These are phyloP conservation scores for Rosa multiflora DNA, from an alignment of 306 rosid genomes.

Conservation along the genomic window DNA sequence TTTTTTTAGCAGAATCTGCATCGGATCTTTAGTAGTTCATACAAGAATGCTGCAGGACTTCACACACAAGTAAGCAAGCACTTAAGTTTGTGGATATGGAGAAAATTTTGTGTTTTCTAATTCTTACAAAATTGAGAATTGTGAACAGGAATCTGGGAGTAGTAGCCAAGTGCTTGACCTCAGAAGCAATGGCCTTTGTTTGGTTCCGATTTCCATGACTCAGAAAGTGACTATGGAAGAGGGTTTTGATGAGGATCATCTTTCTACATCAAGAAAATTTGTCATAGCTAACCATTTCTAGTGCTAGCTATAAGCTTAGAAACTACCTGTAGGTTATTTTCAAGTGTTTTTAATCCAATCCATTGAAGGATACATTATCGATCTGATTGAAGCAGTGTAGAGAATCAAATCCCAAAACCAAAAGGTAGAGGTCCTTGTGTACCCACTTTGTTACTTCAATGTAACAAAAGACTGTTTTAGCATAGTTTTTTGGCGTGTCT, in stretches of 20 bases:
- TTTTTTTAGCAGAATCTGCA: constrained; percentile 30
- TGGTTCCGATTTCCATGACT: constrained; percentile 41
- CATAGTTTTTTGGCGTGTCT: too few species aligned
- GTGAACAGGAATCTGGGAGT: constrained; percentile 31
- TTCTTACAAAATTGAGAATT: constrained; percentile 1
- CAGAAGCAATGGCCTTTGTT: constrained; percentile 47
- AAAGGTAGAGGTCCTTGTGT: background rate
- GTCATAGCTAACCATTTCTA: constrained; percentile 17
- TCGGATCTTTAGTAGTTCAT: constrained; percentile 38
- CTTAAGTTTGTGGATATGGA: background rate
- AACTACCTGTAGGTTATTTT: background rate
- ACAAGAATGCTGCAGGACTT: constrained; percentile 13
- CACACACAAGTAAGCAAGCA: constrained; percentile 31
- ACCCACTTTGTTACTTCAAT: background rate
- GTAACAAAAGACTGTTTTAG: background rate
- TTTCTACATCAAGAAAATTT: constrained; percentile 14
- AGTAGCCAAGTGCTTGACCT: constrained; percentile 24
- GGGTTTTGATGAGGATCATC: constrained; percentile 20
- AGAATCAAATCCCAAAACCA: background rate
- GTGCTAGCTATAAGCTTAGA: background rate
- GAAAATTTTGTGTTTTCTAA: background rate
- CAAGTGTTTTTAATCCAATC: background rate
- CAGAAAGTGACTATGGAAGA: constrained; percentile 30
- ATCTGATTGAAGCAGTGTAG: background rate
- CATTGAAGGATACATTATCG: background rate